Evolutionary conservation across 257 asterid genomes (phyloP), one percentile per base, ranked within the genome.

Genomic region (Solanum sejunctum): DNA sequence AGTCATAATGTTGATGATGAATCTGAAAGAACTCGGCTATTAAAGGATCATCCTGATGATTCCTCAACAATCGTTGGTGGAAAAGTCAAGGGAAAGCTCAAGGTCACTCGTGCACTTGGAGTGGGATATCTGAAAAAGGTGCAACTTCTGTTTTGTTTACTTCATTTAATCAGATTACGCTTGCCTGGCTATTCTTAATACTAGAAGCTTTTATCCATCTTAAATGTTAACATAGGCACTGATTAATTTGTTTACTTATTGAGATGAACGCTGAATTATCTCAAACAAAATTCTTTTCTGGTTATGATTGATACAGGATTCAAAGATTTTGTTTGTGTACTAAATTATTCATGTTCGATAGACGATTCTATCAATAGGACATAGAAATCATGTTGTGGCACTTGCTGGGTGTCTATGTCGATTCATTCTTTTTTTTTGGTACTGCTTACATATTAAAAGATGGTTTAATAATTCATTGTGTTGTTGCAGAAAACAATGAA

Each of bases 41-140:
- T 94, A 82, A 89, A 81, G 3, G 95, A 95, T 67, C 99, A 97
- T 88, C 97, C 94, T 13, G 92, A 94, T 28, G 99, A 97, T 81
- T 93, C 98, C 79, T 54, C 84, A 49, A 81, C 89, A 36, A 52
- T 97, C 52, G 89, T 92, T 63, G 92, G 83, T 9, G 98, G 98
- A 71, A 95, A 88, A 89, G 95, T 95, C 55, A 95, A 97, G 89
- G 99, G 99, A 83, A 97, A 91, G 92, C 91, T 97, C 63, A 92
- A 92, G 86, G 98, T 97, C 86, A 94, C 99, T 11, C 90, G 98
- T 85, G 99, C 99, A 61, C 94, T 97, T 58, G 99, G 99, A 69
- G 99, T 95, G 72, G 99, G 99, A 82, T 97, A 97, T 92, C 90
- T 97, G 92, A 97, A 97, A 88, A 94, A 90, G 97, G 99, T 97